phyloP scores from a whole-genome alignment of 192 early-diverging fungal genomes.

The Lunasporangiospora selenospora region DNA sequence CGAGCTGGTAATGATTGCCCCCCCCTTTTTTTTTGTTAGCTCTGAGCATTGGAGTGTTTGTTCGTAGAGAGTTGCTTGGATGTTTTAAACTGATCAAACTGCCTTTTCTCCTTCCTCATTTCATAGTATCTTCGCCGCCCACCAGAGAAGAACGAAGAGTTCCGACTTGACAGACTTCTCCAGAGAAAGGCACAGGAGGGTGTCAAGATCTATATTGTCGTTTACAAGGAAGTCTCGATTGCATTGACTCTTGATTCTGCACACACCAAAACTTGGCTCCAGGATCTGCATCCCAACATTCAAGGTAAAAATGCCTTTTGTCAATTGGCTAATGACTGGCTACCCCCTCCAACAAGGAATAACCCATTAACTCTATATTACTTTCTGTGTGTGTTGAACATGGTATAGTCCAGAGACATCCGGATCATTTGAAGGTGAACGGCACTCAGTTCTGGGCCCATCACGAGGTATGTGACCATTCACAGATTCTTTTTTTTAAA shows the following conservation, averaged over 20 bases:
- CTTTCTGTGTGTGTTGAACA: not conserved
- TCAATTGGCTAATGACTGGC: not conserved
- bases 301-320: conserved; percentile 44
- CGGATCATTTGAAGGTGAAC: conserved; percentile 70
- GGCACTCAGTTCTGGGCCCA: conserved; percentile 87
- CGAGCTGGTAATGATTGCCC: conserved; percentile 57
- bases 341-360: not conserved
- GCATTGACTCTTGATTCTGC: conserved; percentile 75
- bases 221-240: conserved; percentile 84
- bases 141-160: conserved; percentile 74
- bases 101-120: not conserved
- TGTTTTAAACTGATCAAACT: not conserved
- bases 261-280: conserved; percentile 76
- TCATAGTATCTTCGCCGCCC: conserved; percentile 70
- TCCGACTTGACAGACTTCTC: conserved; percentile 75
- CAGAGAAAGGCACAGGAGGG: conserved; percentile 84
- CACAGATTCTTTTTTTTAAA: no score
- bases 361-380: not conserved
- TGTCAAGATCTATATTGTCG: conserved; percentile 81
- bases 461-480: conserved; percentile 71
- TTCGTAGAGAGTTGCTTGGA: not conserved
- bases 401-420: conserved; percentile 76
- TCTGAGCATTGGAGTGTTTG: not conserved
- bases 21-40: not conserved
- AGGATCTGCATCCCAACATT: conserved; percentile 76